Evolutionary conservation across 352 stramenopile species (phyloP).

Genomic region (Globisporangium echinulatum): DNA sequence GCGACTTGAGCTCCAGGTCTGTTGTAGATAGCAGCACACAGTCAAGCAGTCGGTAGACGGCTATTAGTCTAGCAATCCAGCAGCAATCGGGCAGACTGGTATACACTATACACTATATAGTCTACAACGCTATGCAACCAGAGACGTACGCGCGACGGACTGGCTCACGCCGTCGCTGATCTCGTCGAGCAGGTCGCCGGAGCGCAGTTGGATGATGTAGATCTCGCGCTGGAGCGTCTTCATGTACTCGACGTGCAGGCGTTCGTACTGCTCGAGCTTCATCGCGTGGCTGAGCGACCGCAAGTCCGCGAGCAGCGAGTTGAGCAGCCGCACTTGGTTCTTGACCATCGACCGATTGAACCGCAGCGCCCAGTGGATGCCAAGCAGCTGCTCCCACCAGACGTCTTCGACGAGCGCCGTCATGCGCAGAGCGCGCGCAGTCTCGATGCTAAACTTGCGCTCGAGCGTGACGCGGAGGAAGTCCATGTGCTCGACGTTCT

Average conservation of each 20-base stretch:
- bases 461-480: constrained; percentile 34
- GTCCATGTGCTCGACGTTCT: constrained; percentile 58
- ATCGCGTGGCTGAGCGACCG: constrained; percentile 38
- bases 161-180: constrained; percentile 15
- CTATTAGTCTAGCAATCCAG: too few relatives aligned
- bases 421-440: constrained; percentile 27
- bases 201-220: constrained; percentile 37
- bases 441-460: constrained; percentile 31
- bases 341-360: constrained; percentile 42
- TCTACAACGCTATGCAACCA: too few relatives aligned
- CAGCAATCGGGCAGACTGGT: too few relatives aligned
- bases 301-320: constrained; percentile 31
- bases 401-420: constrained; percentile 30
- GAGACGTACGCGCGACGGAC: too few relatives aligned
- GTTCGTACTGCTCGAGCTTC: constrained; percentile 52
- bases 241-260: constrained; percentile 41
- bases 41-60: not conserved
- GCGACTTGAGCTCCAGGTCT: constrained; percentile 25
- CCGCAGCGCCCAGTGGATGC: constrained; percentile 28
- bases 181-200: constrained; percentile 28
- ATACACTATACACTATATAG: too few relatives aligned
- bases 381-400: constrained; percentile 52
- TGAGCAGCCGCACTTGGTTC: constrained; percentile 28
- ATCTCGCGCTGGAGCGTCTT: constrained; percentile 40
- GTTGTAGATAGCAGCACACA: constrained; percentile 8